Evolutionary conservation across 2,329 filamentous ascomycete species (phyloP).

Genomic region (Aspergillus intermedius): DNA sequence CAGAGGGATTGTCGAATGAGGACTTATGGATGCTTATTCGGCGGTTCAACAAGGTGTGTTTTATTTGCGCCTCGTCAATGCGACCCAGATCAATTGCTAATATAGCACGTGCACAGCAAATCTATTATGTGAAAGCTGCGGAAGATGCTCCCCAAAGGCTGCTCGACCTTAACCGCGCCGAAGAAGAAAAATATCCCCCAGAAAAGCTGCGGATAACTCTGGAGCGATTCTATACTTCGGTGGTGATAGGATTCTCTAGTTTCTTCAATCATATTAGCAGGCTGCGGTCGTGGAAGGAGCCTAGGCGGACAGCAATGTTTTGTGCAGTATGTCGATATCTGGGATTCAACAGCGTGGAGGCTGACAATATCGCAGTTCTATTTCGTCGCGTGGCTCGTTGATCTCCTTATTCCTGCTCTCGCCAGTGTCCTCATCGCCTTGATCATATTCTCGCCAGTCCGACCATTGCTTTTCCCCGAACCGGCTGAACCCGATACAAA

Average conservation of each 20-base stretch:
- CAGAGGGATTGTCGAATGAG: slow-evolving; percentile 64
- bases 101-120: slow-evolving; percentile 42
- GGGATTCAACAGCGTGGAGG: not conserved
- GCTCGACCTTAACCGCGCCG: slow-evolving; percentile 72
- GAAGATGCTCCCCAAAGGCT: slow-evolving; percentile 55
- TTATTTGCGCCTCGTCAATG: not conserved
- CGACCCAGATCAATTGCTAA: not conserved
- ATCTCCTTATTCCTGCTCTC: slow-evolving; percentile 61
- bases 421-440: slow-evolving; percentile 56
- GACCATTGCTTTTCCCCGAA: slow-evolving; percentile 64
- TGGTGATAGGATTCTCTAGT: slow-evolving; percentile 60
- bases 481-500: slow-evolving; percentile 65
- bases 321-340: slow-evolving; percentile 40
- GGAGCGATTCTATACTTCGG: slow-evolving; percentile 75
- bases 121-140: slow-evolving; percentile 65
- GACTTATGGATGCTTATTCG: slow-evolving; percentile 67
- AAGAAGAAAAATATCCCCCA: slow-evolving; percentile 77
- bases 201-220: slow-evolving; percentile 73
- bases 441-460: slow-evolving; percentile 58
- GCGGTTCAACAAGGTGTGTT: slow-evolving; percentile 62
- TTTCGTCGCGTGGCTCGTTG: slow-evolving; percentile 62
- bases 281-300: slow-evolving; percentile 73
- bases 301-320: slow-evolving; percentile 60
- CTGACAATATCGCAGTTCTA: slow-evolving; percentile 36
- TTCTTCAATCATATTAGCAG: slow-evolving; percentile 68